Conservation (phyloP, 768 basidiomycete species). For the Gloeostereum incarnatum region DNA sequence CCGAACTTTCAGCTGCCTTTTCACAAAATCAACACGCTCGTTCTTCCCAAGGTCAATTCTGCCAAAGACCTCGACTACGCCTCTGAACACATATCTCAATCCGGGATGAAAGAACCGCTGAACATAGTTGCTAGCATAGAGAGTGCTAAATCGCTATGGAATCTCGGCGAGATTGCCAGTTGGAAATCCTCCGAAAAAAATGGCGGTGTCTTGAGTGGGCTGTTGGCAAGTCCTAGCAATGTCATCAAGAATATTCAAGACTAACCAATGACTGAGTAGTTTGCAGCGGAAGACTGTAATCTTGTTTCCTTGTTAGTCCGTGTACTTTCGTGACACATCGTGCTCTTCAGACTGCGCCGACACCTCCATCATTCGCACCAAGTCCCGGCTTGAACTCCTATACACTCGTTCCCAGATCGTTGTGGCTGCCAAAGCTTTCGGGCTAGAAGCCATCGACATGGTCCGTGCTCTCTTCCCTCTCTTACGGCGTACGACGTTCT, state of each 20-base stretch:
- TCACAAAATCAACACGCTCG: slow-evolving; percentile 48
- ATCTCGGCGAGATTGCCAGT: slow-evolving; percentile 58
- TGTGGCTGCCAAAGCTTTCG: slow-evolving; percentile 75
- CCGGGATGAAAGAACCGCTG: slow-evolving; percentile 26
- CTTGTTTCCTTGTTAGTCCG: slow-evolving; percentile 1
- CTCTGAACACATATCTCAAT: slow-evolving; percentile 21
- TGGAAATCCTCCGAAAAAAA: slow-evolving; percentile 56
- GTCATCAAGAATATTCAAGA: not conserved
- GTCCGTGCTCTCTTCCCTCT: slow-evolving; percentile 23
- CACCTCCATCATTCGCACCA: slow-evolving; percentile 71
- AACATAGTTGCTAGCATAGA: slow-evolving; percentile 78
- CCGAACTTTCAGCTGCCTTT: slow-evolving; percentile 28
- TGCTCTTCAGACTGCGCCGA: slow-evolving; percentile 74
- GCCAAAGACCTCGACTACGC: slow-evolving; percentile 55
- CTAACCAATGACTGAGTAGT: slow-evolving; percentile 38
- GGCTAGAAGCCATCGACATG: slow-evolving; percentile 86
- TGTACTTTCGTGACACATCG: not conserved
- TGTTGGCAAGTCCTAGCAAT: slow-evolving; percentile 43
- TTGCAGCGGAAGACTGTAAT: slow-evolving; percentile 91
- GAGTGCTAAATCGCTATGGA: slow-evolving; percentile 65
- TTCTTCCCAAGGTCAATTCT: slow-evolving; percentile 80
- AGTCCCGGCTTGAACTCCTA: slow-evolving; percentile 66
- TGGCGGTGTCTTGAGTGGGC: slow-evolving; percentile 42
- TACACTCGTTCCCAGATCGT: slow-evolving; percentile 80
- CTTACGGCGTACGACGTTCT: not conserved